phyloP scores from a whole-genome alignment of 2,329 filamentous ascomycete genomes.

The Botrytis tulipae region DNA sequence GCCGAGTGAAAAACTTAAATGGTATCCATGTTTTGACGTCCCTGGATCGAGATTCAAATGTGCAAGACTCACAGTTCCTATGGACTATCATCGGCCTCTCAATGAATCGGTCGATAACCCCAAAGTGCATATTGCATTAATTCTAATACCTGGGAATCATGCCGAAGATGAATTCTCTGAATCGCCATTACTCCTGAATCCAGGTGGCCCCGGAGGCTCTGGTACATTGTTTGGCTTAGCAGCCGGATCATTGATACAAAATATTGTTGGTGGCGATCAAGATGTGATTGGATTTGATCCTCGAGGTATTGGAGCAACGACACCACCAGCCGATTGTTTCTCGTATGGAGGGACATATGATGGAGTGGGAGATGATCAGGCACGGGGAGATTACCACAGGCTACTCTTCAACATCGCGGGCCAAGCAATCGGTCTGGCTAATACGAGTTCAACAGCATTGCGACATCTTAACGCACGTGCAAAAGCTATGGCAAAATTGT shows the following conservation, averaged over 20 bases:
- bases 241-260: conserved; percentile 39
- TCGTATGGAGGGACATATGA: conserved; percentile 37
- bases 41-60: conserved; percentile 38
- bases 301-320: conserved; percentile 50
- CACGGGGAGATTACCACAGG: conserved; percentile 41
- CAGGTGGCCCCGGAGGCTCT: conserved; percentile 48
- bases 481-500: conserved; percentile 44
- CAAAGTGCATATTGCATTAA: conserved; percentile 35
- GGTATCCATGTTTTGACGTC: conserved; percentile 44
- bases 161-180: conserved; percentile 36
- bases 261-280: conserved; percentile 42
- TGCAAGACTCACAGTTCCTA: conserved; percentile 47
- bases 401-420: conserved; percentile 25
- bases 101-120: conserved; percentile 36
- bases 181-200: conserved; percentile 47
- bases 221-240: conserved; percentile 39
- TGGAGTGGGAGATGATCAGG: conserved; percentile 37
- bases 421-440: conserved; percentile 42
- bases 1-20: conserved; percentile 46
- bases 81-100: conserved; percentile 47
- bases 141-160: conserved; percentile 31
- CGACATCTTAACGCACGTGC: conserved; percentile 47
- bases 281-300: conserved; percentile 51
- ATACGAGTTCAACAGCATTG: conserved; percentile 48
- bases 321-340: conserved; percentile 54